Conservation (phyloP, 768 basidiomycete species). For the Pisolithus microcarpus region DNA sequence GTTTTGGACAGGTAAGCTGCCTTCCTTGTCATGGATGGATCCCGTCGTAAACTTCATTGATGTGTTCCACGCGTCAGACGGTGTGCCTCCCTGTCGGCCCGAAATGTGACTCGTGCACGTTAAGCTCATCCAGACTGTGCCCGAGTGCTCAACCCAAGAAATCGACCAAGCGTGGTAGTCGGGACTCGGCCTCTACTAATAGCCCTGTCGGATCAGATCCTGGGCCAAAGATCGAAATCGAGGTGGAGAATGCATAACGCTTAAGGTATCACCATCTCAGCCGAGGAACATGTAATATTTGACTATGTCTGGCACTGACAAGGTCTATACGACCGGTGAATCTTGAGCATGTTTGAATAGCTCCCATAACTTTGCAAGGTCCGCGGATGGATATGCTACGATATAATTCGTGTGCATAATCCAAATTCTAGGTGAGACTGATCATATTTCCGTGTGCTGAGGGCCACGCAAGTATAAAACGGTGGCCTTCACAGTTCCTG, state of each 20-base stretch:
- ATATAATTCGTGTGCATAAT: no score
- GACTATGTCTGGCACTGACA: no score
- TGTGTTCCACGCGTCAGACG: constrained; percentile 32
- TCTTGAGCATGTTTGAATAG: no score
- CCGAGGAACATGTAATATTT: no score
- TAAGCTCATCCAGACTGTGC: constrained; percentile 51
- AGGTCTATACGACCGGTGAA: no score
- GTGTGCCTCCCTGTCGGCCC: constrained; percentile 63
- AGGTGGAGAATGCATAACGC: constrained; percentile 21
- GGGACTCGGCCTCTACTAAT: constrained; percentile 3
- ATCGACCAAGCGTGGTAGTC: constrained; percentile 11
- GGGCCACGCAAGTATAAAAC: no score
- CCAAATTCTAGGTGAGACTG: no score
- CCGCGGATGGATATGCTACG: no score
- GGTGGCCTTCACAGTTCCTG: no score
- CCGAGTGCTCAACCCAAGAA: constrained; percentile 49
- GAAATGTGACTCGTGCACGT: constrained; percentile 54
- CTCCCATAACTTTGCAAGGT: no score
- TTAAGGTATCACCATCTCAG: no score
- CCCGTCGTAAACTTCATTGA: neutral
- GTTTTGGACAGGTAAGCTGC: constrained; percentile 68
- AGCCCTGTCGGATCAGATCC: constrained; percentile 3
- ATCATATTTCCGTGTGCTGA: no score
- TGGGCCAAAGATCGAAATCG: constrained; percentile 35
- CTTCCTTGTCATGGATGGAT: neutral